Percentiles rank a stretch among this genome's conserved stretches.
These are phyloP conservation scores for Solanum chiquidenum DNA, from an alignment of 257 asterid species.

Conservation along the genomic window DNA sequence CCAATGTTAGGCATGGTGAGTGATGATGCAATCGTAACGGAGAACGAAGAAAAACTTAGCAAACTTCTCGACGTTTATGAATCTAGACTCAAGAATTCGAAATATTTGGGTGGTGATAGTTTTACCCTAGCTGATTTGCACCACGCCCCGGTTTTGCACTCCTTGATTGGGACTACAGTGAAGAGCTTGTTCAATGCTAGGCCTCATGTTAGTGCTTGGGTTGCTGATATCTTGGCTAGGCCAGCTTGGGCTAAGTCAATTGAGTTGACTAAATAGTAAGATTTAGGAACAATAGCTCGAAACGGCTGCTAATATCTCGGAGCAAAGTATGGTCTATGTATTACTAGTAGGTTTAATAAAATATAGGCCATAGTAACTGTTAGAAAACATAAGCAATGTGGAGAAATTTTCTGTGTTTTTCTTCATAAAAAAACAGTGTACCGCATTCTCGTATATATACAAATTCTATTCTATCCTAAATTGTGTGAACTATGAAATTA, in stretches of 20 bases:
- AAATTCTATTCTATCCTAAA: no score
- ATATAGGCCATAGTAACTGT: not conserved
- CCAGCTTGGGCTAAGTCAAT: not conserved
- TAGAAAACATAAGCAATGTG: no score
- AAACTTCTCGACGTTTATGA: constrained; percentile 24
- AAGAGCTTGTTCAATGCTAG: not conserved
- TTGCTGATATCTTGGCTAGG: not conserved
- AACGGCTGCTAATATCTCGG: not conserved
- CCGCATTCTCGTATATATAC: no score
- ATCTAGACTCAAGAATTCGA: constrained; percentile 20
- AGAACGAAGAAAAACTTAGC: not conserved
- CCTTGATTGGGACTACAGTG: not conserved
- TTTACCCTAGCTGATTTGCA: not conserved
- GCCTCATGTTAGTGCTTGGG: not conserved
- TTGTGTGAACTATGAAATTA: no score
- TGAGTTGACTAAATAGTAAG: not conserved
- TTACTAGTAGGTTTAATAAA: not conserved
- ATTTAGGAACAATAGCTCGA: not conserved
- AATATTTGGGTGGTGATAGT: constrained; percentile 11
- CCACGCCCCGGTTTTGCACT: not conserved
- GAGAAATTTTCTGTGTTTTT: no score
- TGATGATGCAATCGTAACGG: not conserved
- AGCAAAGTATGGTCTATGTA: not conserved
- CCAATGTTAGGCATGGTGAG: constrained; percentile 22
- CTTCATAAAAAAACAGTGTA: no score